These are phyloP conservation scores for Leptographium radiaticola DNA, from an alignment of 2,329 filamentous ascomycete genomes.

Conservation along the genomic window DNA sequence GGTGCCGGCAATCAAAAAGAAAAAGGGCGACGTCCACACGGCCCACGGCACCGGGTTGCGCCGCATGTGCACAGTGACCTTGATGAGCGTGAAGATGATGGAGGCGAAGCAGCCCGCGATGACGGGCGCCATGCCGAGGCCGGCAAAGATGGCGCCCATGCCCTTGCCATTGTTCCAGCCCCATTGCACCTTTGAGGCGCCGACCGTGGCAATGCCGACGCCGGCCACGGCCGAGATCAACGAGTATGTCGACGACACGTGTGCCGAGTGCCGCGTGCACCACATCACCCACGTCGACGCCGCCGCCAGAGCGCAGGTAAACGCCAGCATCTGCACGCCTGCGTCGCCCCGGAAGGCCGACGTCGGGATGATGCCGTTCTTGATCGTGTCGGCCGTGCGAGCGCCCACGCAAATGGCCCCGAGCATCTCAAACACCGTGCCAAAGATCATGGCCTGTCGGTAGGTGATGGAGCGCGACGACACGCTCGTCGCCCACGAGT, in stretches of 20 bases:
- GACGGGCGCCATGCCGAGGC: conserved; percentile 55
- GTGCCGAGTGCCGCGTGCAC: conserved; percentile 61
- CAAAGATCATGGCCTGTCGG: conserved; percentile 53
- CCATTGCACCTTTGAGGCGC: conserved; percentile 50
- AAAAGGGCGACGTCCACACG: conserved; percentile 60
- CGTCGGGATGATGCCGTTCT: conserved; percentile 60
- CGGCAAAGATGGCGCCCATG: conserved; percentile 59
- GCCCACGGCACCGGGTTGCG: conserved; percentile 61
- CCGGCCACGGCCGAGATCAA: conserved; percentile 56
- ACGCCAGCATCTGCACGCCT: conserved; percentile 55
- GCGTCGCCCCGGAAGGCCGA: conserved; percentile 45
- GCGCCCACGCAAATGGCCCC: conserved; percentile 56
- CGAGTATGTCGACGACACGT: conserved; percentile 62
- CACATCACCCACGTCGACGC: conserved; percentile 67
- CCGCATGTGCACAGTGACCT: conserved; percentile 56
- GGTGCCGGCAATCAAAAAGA: conserved; percentile 63
- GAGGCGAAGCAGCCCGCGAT: conserved; percentile 54
- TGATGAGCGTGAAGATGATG: conserved; percentile 60
- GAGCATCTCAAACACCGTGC: conserved; percentile 53
- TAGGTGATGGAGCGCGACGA: conserved; percentile 67
- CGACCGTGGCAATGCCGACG: conserved; percentile 55
- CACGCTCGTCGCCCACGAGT: conserved; percentile 69
- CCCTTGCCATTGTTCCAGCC: conserved; percentile 57
- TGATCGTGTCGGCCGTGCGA: conserved; percentile 63
- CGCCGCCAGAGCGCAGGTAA: conserved; percentile 49